Conservation (phyloP, 2,329 filamentous ascomycete species). For the Sporothrix humicola region DNA sequence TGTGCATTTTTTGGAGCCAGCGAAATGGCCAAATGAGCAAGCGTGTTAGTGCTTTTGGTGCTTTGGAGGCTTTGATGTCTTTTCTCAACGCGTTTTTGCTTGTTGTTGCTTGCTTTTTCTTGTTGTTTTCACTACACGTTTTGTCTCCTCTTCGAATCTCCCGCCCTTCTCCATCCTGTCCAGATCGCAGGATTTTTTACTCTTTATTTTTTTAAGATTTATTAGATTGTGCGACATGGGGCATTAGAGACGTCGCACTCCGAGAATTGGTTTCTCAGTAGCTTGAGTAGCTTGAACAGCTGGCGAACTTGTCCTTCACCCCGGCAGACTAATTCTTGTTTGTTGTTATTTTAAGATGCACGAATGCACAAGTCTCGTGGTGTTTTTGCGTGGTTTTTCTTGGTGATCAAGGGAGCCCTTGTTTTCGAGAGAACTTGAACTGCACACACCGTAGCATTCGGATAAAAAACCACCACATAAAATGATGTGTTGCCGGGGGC, state of each 20-base stretch:
- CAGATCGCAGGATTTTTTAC: not conserved
- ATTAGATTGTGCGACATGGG: not conserved
- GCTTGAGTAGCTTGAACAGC: not conserved
- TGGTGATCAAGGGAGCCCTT: not conserved
- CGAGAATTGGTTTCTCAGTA: not conserved
- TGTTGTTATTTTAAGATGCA: conserved; percentile 28
- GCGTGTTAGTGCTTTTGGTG: not conserved
- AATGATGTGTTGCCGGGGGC: conserved; percentile 18
- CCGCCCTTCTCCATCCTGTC: not conserved
- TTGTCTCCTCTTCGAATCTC: not conserved
- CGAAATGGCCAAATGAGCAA: not conserved
- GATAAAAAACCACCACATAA: not conserved
- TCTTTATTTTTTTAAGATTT: not conserved
- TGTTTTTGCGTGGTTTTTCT: conserved; percentile 2
- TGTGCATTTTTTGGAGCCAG: conserved; percentile 1
- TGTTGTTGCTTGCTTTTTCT: not conserved
- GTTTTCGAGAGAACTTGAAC: not conserved
- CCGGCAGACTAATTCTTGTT: not conserved
- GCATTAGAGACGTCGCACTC: conserved; percentile 12
- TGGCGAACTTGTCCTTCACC: not conserved
- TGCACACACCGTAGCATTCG: not conserved
- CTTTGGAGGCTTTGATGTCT: not conserved
- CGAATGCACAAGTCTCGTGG: not conserved
- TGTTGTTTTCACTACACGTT: not conserved
- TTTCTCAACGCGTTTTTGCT: not conserved